Base-by-base conservation (phyloP, 139 green algal species). In the Parachlorella kessleri region DNA sequence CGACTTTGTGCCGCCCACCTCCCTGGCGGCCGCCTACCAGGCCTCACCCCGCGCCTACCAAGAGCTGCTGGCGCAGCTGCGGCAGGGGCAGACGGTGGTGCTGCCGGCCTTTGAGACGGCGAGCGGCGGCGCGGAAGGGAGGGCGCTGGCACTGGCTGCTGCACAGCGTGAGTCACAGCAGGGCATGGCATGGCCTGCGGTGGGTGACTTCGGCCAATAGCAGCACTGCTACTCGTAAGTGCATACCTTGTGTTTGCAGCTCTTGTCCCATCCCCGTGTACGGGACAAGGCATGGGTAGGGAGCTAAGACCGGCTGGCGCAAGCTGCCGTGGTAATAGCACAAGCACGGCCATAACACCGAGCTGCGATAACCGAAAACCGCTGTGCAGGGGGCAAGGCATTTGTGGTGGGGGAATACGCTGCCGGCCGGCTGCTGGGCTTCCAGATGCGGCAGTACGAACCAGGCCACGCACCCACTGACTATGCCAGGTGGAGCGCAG, bases 81-180 rank as follows among this genome's bases (percentile, higher is more conserved):
- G 38, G 26, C 26, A 28, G 40, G 32, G 63, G 36, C 73, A 86
- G 72, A 70, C 70, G 53, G 75, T 86, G 26, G 83, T 87, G 63
- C 78, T 87, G 65, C 83, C 83, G 1, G 83, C 83, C 33, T 76
- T 87, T 55, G 81, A 83, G 41, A 83, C 71, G 32, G 30, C 59
- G 23, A 67, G 55, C 26, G 75, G 74, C 6, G 81, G 75, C 5
- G 75, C 73, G 18, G 81, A 83, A 53, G 72, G 71, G 38, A 64
- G 53, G 64, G 41, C 63, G 40, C 72, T 41, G 30, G 79, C 72
- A 35, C 63, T 75, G 32, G 70, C 75, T 54, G 66, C 73, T 1
- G 70, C 71, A 35, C 63, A 73, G 59, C 66, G 77, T 72, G 48
- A 72, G 59, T 59, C 48, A 14, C 48, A 59, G 14, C 48, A 28